A percentile compares a stretch with the other conserved stretches of the same genome.
phyloP scores from a whole-genome alignment of 768 basidiomycete genomes.

The Dacryopinax spathularia region DNA sequence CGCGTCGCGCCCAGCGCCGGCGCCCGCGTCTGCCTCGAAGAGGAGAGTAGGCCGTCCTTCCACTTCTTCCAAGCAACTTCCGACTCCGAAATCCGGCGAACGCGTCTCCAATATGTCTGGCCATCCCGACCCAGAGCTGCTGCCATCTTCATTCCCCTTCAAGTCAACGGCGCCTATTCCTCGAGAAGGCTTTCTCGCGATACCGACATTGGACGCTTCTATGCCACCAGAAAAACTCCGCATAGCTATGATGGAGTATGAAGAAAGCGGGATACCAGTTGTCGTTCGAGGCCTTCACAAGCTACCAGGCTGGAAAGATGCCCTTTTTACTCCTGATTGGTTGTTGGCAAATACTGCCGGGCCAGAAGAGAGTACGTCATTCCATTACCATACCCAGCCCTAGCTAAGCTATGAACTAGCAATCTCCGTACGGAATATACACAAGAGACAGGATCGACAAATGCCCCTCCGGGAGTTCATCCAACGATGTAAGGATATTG shows the following conservation, averaged over 20 bases:
- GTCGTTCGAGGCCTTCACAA: constrained; percentile 50
- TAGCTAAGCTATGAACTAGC: constrained; percentile 25
- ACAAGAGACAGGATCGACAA: constrained; percentile 38
- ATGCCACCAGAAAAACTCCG: not conserved
- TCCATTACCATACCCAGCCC: not conserved
- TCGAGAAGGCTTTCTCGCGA: not conserved
- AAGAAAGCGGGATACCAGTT: constrained; percentile 41
- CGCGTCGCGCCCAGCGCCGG: not conserved
- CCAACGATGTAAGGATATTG: constrained; percentile 26
- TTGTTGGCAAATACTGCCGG: constrained; percentile 20
- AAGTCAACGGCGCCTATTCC: not conserved
- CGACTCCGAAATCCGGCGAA: not conserved
- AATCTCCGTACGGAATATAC: constrained; percentile 49
- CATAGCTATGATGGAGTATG: constrained; percentile 23
- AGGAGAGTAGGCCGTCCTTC: not conserved
- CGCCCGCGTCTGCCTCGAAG: not conserved
- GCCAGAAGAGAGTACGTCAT: constrained; percentile 15
- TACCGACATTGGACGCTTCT: not conserved
- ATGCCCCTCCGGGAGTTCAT: constrained; percentile 44
- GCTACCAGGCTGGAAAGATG: constrained; percentile 38
- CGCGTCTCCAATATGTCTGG: not conserved
- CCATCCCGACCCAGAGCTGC: not conserved
- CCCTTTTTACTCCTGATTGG: constrained; percentile 44
- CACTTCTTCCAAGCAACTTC: not conserved
- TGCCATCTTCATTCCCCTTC: not conserved